Evolutionary conservation across 2,329 filamentous ascomycete species (phyloP).

Genomic region (Aaosphaeria pasadenensis): DNA sequence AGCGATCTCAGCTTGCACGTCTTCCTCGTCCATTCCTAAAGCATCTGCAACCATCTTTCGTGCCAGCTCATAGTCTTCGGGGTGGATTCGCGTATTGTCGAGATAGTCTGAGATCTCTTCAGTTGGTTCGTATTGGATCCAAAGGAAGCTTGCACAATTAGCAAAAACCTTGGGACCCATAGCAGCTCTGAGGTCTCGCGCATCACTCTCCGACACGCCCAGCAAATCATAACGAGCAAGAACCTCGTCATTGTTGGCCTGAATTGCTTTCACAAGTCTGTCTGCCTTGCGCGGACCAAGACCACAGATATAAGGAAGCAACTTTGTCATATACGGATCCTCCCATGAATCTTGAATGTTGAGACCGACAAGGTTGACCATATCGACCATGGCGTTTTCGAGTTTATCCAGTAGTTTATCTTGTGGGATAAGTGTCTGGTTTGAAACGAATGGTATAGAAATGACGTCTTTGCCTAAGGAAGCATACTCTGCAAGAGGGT

Average conservation of each 20-base stretch:
- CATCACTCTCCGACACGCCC: slow-evolving; percentile 75
- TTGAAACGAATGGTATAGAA: slow-evolving; percentile 83
- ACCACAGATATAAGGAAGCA: slow-evolving; percentile 87
- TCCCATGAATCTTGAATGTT: slow-evolving; percentile 89
- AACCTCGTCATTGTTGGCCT: slow-evolving; percentile 83
- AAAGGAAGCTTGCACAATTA: slow-evolving; percentile 95
- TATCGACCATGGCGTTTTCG: slow-evolving; percentile 97
- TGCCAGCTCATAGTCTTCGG: slow-evolving; percentile 96
- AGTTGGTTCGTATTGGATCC: slow-evolving; percentile 80
- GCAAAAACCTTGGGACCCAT: slow-evolving; percentile 91
- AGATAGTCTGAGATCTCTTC: slow-evolving; percentile 84
- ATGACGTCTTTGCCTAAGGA: slow-evolving; percentile 83
- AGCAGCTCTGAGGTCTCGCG: slow-evolving; percentile 32
- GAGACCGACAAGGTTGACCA: slow-evolving; percentile 94
- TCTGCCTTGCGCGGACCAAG: slow-evolving; percentile 89
- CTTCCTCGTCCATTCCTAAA: slow-evolving; percentile 93
- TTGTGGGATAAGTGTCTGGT: slow-evolving; percentile 82
- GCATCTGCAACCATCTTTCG: slow-evolving; percentile 99
- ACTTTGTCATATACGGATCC: slow-evolving; percentile 77
- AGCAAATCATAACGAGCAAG: slow-evolving; percentile 83
- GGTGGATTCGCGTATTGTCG: slow-evolving; percentile 95
- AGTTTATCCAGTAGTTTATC: slow-evolving; percentile 84
- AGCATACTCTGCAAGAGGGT: slow-evolving; percentile 94
- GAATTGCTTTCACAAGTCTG: slow-evolving; percentile 82
- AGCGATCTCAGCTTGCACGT: slow-evolving; percentile 90